These are phyloP conservation scores for Liquidambar formosana DNA, from an alignment of 164 flowering plant species.

Conservation along the genomic window DNA sequence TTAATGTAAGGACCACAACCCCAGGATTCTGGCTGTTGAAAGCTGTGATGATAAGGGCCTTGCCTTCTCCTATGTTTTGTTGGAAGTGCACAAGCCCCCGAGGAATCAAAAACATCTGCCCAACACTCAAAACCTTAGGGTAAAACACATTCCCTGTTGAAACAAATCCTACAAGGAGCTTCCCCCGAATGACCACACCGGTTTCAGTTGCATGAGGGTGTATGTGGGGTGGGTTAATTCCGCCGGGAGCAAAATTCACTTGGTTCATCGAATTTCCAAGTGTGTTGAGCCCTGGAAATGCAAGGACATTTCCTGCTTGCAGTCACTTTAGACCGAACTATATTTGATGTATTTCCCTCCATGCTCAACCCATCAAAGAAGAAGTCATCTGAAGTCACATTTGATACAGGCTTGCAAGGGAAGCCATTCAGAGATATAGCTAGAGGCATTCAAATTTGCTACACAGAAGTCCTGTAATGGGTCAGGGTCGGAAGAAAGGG, in stretches of 20 bases:
- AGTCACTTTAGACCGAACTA: constrained; percentile 39
- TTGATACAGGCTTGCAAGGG: constrained; percentile 61
- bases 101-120: constrained; percentile 69
- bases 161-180: constrained; percentile 59
- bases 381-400: constrained; percentile 57
- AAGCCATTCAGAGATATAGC: constrained; percentile 51
- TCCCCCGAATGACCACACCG: constrained; percentile 29
- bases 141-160: constrained; percentile 46
- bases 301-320: too few relatives aligned
- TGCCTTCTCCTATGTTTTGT: constrained; percentile 49
- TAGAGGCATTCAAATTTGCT: constrained; percentile 29
- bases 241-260: too few relatives aligned
- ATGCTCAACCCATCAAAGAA: constrained; percentile 52
- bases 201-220: too few relatives aligned
- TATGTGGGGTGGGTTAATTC: too few relatives aligned
- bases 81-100: constrained; percentile 72
- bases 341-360: constrained; percentile 45
- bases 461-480: constrained; percentile 74
- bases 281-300: too few relatives aligned
- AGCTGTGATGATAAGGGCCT: constrained; percentile 50
- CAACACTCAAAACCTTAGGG: constrained; percentile 49
- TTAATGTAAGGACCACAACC: constrained; percentile 20
- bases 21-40: constrained; percentile 75
- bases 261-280: too few relatives aligned
- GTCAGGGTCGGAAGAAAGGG: constrained; percentile 47